Percentiles rank a stretch among this genome's conserved stretches.
These are phyloP conservation scores for Phtheirospermum japonicum DNA, from an alignment of 257 asterid species.

Conservation along the genomic window DNA sequence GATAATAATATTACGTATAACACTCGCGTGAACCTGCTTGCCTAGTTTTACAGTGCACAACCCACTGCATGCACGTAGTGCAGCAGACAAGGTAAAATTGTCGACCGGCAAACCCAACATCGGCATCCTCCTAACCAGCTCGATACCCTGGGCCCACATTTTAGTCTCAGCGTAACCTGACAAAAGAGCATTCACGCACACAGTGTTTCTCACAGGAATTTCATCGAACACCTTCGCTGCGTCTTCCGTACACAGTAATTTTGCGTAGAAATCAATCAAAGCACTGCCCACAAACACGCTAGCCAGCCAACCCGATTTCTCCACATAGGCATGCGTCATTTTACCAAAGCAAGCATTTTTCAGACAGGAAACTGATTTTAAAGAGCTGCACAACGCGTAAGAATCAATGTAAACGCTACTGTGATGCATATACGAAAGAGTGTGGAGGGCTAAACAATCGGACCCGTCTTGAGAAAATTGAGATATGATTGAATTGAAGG, in stretches of 20 bases:
- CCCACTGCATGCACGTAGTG: conserved; percentile 62
- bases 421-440: conserved; percentile 67
- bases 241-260: conserved; percentile 30
- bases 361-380: conserved; percentile 44
- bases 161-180: conserved; percentile 69
- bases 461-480: conserved; percentile 57
- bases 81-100: conserved; percentile 58
- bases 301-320: conserved; percentile 57
- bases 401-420: conserved; percentile 57
- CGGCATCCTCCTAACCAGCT: conserved; percentile 47
- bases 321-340: conserved; percentile 48
- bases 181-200: conserved; percentile 70
- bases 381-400: conserved; percentile 52
- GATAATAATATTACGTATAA: conserved; percentile 34
- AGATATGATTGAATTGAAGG: conserved; percentile 69
- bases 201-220: conserved; percentile 65
- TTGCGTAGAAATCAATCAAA: conserved; percentile 54
- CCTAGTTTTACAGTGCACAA: conserved; percentile 55
- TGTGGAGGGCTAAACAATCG: conserved; percentile 46
- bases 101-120: conserved; percentile 42
- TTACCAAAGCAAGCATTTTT: conserved; percentile 39
- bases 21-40: conserved; percentile 59
- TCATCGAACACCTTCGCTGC: conserved; percentile 75
- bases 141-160: conserved; percentile 57
- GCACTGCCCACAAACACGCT: conserved; percentile 84